Evolutionary conservation across 1,284 basidiomycete species (phyloP), one percentile per base, ranked within the genome.

Genomic region (Hypsizygus ulmarius): DNA sequence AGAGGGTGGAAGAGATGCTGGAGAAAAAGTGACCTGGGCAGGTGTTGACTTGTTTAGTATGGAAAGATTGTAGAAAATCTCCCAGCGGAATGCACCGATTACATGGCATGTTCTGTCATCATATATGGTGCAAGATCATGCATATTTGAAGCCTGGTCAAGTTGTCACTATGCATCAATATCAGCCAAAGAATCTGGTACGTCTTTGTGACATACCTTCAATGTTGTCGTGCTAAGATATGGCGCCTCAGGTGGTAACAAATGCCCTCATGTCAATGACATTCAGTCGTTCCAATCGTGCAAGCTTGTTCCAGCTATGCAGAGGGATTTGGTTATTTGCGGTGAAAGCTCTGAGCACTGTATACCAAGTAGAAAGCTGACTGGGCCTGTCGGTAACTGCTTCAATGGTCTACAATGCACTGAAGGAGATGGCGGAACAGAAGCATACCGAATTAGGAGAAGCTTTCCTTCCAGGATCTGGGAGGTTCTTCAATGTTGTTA

Each of bases 251-350:
- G 50, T 51, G 19, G 25, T 30, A 14, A 49, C 49, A 12, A 54
- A 52, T 48, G 52, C 55, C 7, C 29, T 57, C 7, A 55, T 59
- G 57, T 43, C 50, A 4, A 35, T 59, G 39, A 55, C 52, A 11
- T 57, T 57, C 33, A 30, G 45, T 10, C 43, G 45, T 21, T 57
- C 50, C 37, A 47, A 55, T n/a, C 40, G 41, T 14, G 55, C 55
- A 18, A 59, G 46, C 39, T 21, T 54, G 3, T 54, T 54, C 28
- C 35, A 47, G 6, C 14, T 59, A 7, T 55, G 53, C 40, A 45
- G 47, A 10, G 55, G 51, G 1, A 52, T 59, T 27, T 59, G 55
- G 53, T 27, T 51, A 5, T 57, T 59, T 45, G 50, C 57, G 15
- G 41, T 40, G 2, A 53, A 50, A 36, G 51, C 51, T 1, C 48